These are phyloP conservation scores for Aristolochia californica DNA, from an alignment of 164 flowering plant species.

Conservation along the genomic window DNA sequence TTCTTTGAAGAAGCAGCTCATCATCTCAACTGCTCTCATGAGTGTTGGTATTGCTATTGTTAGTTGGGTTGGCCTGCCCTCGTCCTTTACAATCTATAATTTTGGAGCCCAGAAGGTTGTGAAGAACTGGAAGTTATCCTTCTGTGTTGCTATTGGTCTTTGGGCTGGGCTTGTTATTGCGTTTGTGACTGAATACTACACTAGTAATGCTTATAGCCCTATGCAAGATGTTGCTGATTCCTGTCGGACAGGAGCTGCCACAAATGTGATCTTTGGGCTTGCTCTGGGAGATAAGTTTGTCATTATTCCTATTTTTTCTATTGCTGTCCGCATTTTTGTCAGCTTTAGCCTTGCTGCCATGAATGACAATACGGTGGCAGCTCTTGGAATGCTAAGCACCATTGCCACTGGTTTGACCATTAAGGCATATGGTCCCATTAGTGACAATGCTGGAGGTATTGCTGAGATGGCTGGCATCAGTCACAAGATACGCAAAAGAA, in stretches of 20 bases:
- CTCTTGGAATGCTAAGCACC: constrained; percentile 59
- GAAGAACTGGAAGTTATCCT: constrained; percentile 44
- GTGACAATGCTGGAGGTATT: too few relatives aligned
- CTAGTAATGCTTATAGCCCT: too few relatives aligned
- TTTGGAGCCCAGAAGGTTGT: too few relatives aligned
- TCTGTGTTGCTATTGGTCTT: constrained; percentile 42
- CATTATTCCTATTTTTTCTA: constrained; percentile 44
- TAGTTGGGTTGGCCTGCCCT: constrained; percentile 37
- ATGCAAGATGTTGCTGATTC: too few relatives aligned
- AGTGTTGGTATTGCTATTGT: constrained; percentile 36
- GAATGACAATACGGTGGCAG: constrained; percentile 53
- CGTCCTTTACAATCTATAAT: constrained; percentile 44
- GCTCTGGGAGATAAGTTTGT: too few relatives aligned
- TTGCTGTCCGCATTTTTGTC: constrained; percentile 39
- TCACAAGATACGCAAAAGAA: too few relatives aligned
- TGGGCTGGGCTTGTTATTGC: constrained; percentile 53
- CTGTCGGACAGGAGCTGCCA: too few relatives aligned
- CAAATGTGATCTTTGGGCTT: too few relatives aligned
- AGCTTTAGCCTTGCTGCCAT: constrained; percentile 49
- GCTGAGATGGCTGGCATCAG: too few relatives aligned
- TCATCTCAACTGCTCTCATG: constrained; percentile 44
- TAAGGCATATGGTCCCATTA: too few relatives aligned
- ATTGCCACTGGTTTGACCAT: too few relatives aligned
- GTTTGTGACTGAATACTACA: constrained; percentile 44
- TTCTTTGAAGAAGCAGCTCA: constrained; percentile 37